Percentiles rank a stretch among this genome's conserved stretches.
phyloP scores from a whole-genome alignment of 345 rosid species.

The Hypericum androsaemum region DNA sequence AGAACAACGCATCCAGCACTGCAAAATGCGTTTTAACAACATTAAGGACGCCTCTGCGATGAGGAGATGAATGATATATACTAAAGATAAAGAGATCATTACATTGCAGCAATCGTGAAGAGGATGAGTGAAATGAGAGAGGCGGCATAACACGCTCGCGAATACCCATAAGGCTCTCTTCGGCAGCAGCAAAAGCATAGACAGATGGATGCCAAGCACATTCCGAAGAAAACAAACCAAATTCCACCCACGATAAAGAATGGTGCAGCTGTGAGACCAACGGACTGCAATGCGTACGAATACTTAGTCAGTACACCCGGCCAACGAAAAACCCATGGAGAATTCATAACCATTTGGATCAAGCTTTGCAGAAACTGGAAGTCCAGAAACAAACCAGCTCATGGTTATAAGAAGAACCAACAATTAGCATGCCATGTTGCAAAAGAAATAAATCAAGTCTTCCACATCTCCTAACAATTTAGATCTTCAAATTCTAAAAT shows the following conservation, averaged over 20 bases:
- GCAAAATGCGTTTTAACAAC: slow-evolving; percentile 12
- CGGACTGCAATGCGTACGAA: slow-evolving; percentile 53
- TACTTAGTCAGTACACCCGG: not conserved
- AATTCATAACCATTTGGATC: no score
- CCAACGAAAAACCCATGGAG: no score
- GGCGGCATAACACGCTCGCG: slow-evolving; percentile 65
- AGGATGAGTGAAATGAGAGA: slow-evolving; percentile 67
- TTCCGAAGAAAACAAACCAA: slow-evolving; percentile 70
- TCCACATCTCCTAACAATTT: no score
- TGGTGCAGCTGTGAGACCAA: slow-evolving; percentile 53
- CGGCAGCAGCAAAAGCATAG: slow-evolving; percentile 68
- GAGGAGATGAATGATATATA: not conserved
- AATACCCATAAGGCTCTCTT: slow-evolving; percentile 65
- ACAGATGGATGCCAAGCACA: slow-evolving; percentile 43
- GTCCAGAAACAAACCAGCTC: no score
- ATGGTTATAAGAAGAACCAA: no score
- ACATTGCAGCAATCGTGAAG: slow-evolving; percentile 86
- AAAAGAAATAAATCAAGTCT: no score
- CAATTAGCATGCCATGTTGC: no score
- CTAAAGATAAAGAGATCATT: slow-evolving; percentile 11
- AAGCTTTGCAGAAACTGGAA: no score
- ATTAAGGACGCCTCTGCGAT: slow-evolving; percentile 1
- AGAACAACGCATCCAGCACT: slow-evolving; percentile 76
- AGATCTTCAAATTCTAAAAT: no score
- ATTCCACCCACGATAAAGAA: slow-evolving; percentile 53